phyloP scores from a whole-genome alignment of 148 eudicot genomes.

The Polygonum maritimum region DNA sequence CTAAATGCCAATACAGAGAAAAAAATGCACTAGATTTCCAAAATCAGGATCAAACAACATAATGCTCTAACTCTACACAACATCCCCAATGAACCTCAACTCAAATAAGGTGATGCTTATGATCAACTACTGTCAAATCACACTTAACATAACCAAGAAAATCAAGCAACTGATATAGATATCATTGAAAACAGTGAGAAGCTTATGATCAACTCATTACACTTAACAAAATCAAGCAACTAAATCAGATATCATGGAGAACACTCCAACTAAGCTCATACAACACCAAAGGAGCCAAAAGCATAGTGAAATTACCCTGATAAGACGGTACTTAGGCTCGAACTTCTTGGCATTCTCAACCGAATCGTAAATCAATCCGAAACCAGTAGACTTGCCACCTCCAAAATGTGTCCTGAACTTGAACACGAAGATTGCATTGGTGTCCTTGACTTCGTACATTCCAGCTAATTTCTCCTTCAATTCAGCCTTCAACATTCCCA shows the following conservation, averaged over 20 bases:
- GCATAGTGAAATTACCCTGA: conserved; percentile 27
- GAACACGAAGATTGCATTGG: conserved; percentile 41
- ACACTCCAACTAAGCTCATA: neutral
- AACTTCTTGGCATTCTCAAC: conserved; percentile 49
- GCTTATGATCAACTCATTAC: neutral
- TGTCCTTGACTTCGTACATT: conserved; percentile 40
- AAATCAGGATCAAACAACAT: neutral
- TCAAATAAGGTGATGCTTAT: neutral
- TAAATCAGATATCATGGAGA: neutral
- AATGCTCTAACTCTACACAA: neutral
- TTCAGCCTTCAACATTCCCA: conserved; percentile 26
- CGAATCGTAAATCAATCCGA: conserved; percentile 48
- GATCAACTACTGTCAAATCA: no score
- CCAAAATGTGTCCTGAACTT: conserved; percentile 56
- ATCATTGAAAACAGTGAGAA: neutral
- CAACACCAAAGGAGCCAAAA: neutral
- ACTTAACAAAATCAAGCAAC: neutral
- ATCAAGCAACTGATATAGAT: no score
- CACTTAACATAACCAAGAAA: no score
- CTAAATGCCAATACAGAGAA: neutral
- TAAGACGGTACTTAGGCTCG: conserved; percentile 45
- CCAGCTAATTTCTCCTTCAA: conserved; percentile 37
- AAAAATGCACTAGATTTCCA: neutral
- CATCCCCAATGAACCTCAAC: neutral
- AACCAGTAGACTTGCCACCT: conserved; percentile 53